Conservation (phyloP, 768 basidiomycete genomes). For the Sarcodon sp. region DNA sequence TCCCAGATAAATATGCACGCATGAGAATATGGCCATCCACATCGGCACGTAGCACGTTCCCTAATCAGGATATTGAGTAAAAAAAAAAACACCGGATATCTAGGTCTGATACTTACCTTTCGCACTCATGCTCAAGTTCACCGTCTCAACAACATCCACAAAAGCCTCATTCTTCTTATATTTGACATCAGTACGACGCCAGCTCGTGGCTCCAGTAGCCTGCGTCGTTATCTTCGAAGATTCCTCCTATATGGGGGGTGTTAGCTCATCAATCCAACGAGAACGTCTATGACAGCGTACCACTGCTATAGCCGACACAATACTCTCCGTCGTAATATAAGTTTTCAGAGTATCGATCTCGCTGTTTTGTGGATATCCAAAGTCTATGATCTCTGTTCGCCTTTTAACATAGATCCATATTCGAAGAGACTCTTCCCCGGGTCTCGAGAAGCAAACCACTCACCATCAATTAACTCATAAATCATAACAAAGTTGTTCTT, state of each 20-base stretch:
- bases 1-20: constrained; percentile 94
- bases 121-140: constrained; percentile 94
- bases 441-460: constrained; percentile 9
- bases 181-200: constrained; percentile 91
- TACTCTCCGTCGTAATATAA: constrained; percentile 96
- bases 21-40: constrained; percentile 97
- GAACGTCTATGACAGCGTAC: constrained; percentile 28
- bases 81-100: background rate
- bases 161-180: constrained; percentile 99
- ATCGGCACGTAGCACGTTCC: constrained; percentile 85
- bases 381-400: constrained; percentile 86
- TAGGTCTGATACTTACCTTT: constrained; percentile 47
- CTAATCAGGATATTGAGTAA: constrained; percentile 23
- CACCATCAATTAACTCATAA: constrained; percentile 96
- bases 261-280: background rate
- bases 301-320: constrained; percentile 77
- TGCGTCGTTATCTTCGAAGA: constrained; percentile 95
- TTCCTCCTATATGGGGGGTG: constrained; percentile 54
- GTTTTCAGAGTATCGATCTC: constrained; percentile 96
- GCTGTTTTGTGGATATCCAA: constrained; percentile 98
- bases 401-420: background rate
- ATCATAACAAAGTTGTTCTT: constrained; percentile 99
- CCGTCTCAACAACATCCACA: constrained; percentile 96
- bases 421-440: background rate
- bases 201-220: constrained; percentile 93